Conservation (phyloP, 257 asterid species). For the Eucommia ulmoides region DNA sequence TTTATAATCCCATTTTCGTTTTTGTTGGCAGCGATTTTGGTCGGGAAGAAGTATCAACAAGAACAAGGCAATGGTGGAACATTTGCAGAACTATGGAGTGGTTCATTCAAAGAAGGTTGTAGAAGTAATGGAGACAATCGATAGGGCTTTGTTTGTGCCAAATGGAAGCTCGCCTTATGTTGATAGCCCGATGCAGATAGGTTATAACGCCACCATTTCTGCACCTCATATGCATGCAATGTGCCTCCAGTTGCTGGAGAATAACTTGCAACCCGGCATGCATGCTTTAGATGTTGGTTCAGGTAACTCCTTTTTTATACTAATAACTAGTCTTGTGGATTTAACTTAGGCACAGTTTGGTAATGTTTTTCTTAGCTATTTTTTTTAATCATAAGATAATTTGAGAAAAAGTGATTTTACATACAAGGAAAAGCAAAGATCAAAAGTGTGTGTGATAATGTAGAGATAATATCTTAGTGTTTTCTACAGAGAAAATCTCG, state of each 20-base stretch:
- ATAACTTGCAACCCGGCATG: constrained; percentile 88
- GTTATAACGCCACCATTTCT: constrained; percentile 85
- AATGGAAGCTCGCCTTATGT: constrained; percentile 58
- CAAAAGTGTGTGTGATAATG: no score
- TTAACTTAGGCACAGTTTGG: no score
- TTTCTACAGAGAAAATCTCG: no score
- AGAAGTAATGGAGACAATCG: constrained; percentile 73
- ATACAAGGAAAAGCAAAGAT: no score
- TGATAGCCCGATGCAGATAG: constrained; percentile 78
- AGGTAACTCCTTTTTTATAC: no score
- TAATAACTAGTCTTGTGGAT: no score
- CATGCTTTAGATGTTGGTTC: constrained; percentile 86
- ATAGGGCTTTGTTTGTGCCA: constrained; percentile 84
- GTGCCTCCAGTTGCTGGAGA: constrained; percentile 82
- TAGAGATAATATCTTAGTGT: no score
- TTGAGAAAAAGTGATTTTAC: no score
- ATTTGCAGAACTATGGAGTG: constrained; percentile 43
- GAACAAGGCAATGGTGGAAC: constrained; percentile 56
- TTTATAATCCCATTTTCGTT: no score
- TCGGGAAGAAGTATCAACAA: constrained; percentile 33
- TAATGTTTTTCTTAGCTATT: no score
- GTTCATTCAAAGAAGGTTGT: constrained; percentile 49
- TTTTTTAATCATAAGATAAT: no score
- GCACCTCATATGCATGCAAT: constrained; percentile 98
- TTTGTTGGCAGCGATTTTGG: constrained; percentile 49